Percentiles rank a stretch among this genome's conserved stretches.
These are phyloP conservation scores for Nigrospora osmanthi DNA, from an alignment of 2,329 filamentous ascomycete species.

Conservation along the genomic window DNA sequence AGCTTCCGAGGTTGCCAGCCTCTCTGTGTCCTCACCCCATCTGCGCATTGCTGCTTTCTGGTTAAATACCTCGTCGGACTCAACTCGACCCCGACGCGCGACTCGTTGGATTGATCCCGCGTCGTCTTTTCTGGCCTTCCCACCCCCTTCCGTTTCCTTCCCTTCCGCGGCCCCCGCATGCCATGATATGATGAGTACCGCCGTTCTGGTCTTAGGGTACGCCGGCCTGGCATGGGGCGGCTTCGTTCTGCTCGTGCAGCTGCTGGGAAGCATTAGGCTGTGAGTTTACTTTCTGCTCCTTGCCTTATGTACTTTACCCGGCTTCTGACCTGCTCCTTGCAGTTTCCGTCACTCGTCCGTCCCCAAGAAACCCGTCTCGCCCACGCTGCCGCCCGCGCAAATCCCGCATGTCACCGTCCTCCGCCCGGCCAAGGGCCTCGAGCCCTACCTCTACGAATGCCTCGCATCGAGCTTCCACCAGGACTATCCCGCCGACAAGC, in stretches of 20 bases:
- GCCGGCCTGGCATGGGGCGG: slow-evolving; percentile 45
- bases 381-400: slow-evolving; percentile 39
- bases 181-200: slow-evolving; percentile 11
- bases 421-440: slow-evolving; percentile 86
- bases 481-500: slow-evolving; percentile 66
- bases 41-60: no score
- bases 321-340: slow-evolving; percentile 3
- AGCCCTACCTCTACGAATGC: slow-evolving; percentile 86
- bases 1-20: no score
- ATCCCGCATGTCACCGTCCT: slow-evolving; percentile 84
- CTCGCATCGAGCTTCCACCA: slow-evolving; percentile 80
- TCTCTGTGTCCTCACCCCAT: no score
- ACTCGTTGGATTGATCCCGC: no score
- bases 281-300: no score
- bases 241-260: slow-evolving; percentile 44
- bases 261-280: slow-evolving; percentile 35
- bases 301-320: no score
- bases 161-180: no score
- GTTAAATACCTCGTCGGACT: no score
- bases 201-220: slow-evolving; percentile 28
- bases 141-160: no score
- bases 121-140: no score
- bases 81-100: no score
- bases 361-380: slow-evolving; percentile 41
- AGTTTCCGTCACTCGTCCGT: slow-evolving; percentile 45